These are phyloP conservation scores for Chlorella ohadii DNA, from an alignment of 139 green algal genomes.

Conservation along the genomic window DNA sequence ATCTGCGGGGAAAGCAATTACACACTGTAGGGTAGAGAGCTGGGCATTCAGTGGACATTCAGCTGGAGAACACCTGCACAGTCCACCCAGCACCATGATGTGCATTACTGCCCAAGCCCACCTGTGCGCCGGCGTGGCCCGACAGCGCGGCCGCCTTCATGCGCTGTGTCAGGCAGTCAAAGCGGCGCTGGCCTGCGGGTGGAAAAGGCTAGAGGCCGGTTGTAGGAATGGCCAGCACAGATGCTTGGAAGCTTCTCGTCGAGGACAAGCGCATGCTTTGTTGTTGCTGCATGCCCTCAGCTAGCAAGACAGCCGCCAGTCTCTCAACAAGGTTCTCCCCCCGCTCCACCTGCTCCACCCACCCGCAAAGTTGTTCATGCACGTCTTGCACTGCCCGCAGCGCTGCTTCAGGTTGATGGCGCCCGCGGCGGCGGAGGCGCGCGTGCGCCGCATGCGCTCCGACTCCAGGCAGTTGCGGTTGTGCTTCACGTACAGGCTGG, in stretches of 20 bases:
- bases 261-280: too few relatives aligned
- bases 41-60: too few relatives aligned
- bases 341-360: neutral
- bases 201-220: too few relatives aligned
- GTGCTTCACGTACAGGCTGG: conserved; percentile 41
- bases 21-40: too few relatives aligned
- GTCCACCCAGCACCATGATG: too few relatives aligned
- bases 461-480: conserved; percentile 12
- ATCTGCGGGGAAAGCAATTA: conserved; percentile 54
- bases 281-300: too few relatives aligned
- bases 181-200: conserved; percentile 47
- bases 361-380: conserved; percentile 49
- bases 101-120: neutral
- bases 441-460: conserved; percentile 51
- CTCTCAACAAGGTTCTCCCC: too few relatives aligned
- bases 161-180: conserved; percentile 75
- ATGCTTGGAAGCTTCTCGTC: too few relatives aligned
- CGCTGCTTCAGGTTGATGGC: conserved; percentile 54
- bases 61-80: too few relatives aligned
- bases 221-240: too few relatives aligned
- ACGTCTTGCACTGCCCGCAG: conserved; percentile 65
- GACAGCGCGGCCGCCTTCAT: conserved; percentile 74
- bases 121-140: conserved; percentile 60
- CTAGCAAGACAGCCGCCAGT: too few relatives aligned
- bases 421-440: conserved; percentile 49